Evolutionary conservation across 129 eudicot species (phyloP).

Genomic region (Rutidosis leptorrhynchoides): DNA sequence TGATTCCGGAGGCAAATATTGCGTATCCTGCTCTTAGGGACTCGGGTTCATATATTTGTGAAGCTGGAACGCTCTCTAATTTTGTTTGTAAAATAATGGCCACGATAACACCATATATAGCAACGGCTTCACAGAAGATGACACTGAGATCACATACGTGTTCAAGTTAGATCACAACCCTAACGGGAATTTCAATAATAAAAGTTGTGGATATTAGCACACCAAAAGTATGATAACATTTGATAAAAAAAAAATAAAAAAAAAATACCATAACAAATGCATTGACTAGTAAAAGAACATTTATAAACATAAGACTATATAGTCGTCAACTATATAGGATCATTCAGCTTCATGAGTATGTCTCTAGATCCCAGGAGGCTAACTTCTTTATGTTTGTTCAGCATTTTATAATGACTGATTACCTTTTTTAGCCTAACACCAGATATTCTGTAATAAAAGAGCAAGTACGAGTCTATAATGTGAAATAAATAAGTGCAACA

Average conservation of each 20-base stretch:
- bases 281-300: not conserved
- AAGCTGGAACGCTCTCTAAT: constrained; percentile 78
- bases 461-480: not conserved
- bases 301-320: not conserved
- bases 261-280: not conserved
- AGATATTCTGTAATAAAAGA: not conserved
- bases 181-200: not conserved
- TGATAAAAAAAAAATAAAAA: too few relatives aligned
- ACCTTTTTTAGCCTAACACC: not conserved
- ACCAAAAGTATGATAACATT: not conserved
- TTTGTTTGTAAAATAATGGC: constrained; percentile 90
- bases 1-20: constrained; percentile 87
- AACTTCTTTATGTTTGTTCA: not conserved
- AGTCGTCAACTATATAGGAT: not conserved
- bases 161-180: constrained; percentile 9
- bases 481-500: not conserved
- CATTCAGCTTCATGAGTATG: constrained; percentile 4
- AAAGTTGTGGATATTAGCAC: not conserved
- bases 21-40: constrained; percentile 97
- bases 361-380: not conserved
- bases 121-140: constrained; percentile 95
- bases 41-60: constrained; percentile 62
- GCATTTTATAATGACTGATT: not conserved
- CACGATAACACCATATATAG: constrained; percentile 93
- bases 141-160: constrained; percentile 51